Base-by-base conservation (phyloP, 176 grass and related monocot genomes). In the Cenchrus purpureus region DNA sequence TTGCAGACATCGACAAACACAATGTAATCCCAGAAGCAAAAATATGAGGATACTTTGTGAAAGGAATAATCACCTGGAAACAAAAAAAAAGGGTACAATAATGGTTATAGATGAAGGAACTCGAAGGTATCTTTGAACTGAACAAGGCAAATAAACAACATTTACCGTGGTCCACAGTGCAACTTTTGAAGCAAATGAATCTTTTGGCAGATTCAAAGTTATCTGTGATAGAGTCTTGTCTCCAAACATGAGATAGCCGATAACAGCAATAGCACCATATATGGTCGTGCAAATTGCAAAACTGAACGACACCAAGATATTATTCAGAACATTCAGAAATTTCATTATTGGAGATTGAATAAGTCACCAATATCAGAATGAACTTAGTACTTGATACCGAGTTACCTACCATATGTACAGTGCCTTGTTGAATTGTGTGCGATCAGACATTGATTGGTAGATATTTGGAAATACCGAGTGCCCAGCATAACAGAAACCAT, bases 391-490 rank as follows among this genome's bases (percentile, higher is more conserved):
- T 14, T 54, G 22, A 31, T 25, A 25, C 20, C 22, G 12, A 32
- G 46, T 31, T 31, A 52, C 82, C 22, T 90, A 98, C 95, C 89
- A 88, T 80, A 98, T 95, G 54, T 89, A 80, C 28, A 98, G 70
- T 16, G 95, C 93, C 84, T 88, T 98, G 17, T 79, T 80, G 91
- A 98, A 95, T 92, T 98, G 90, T 43, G 68, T 93, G 74, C 91
- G 91, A 87, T 98, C 91, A 19, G 95, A 95, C 95, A 98, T 98
- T 51, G 91, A 95, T 73, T 94, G 93, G 80, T 98, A 98, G 57
- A 98, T 95, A 87, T 95, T 98, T 54, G 95, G 95, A 90, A 98
- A 95, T 2, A 98, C 93, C 1, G 95, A 79, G 71, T 98, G 95
- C 11, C 95, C 93, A 64, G 87, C 87, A 45, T 89, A 95, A 74